phyloP scores from a whole-genome alignment of 139 green algal genomes.

The Penium margaritaceum region DNA sequence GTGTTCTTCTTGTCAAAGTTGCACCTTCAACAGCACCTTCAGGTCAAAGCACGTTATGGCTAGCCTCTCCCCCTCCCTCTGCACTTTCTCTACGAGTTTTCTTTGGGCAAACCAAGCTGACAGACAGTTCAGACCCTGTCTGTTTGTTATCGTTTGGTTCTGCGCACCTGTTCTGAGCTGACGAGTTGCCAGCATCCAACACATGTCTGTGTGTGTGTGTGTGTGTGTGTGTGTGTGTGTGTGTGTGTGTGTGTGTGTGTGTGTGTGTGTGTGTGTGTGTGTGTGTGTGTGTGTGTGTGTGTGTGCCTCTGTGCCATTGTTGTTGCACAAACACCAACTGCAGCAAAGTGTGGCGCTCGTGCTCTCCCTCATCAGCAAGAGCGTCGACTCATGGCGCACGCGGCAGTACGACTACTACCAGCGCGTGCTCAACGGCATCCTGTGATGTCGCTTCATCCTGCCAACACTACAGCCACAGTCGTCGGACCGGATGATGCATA shows the following conservation, averaged over 20 bases:
- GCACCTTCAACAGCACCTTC: too few species aligned
- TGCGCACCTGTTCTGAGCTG: too few species aligned
- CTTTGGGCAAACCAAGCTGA: background rate
- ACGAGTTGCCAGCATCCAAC: too few species aligned
- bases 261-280: background rate
- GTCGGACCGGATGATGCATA: background rate
- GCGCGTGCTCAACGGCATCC: conserved; percentile 86
- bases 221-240: background rate
- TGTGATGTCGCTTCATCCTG: too few species aligned
- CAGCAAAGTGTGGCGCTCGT: conserved; percentile 72
- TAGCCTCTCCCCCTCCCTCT: too few species aligned
- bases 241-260: background rate
- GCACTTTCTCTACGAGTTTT: too few species aligned
- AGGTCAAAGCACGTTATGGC: too few species aligned
- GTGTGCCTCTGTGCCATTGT: background rate
- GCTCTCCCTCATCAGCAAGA: conserved; percentile 77
- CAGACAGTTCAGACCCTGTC: background rate
- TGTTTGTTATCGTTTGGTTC: too few species aligned
- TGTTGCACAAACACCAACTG: too few species aligned
- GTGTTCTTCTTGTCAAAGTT: too few species aligned
- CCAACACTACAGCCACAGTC: background rate
- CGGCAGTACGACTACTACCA: conserved; percentile 98
- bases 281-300: background rate
- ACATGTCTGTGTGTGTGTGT: background rate
- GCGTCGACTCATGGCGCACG: conserved; percentile 88